Evolutionary conservation across 1,139 yeast species (phyloP).

Genomic region (Wickerhamomyces sp.): DNA sequence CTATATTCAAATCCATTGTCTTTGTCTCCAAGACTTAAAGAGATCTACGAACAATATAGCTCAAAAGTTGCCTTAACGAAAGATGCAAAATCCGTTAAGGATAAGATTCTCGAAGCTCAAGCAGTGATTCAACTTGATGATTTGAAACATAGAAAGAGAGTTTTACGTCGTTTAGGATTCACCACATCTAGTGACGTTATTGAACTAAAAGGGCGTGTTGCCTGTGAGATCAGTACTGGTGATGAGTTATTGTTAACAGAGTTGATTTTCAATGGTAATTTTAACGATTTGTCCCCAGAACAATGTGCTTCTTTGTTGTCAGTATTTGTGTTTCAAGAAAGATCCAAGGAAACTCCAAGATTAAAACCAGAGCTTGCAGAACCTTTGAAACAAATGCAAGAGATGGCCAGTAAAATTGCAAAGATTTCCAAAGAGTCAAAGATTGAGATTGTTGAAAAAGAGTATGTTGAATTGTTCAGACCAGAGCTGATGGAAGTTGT

Average conservation of each 20-base stretch:
- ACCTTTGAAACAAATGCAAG: slow-evolving; percentile 81
- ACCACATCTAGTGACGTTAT: slow-evolving; percentile 78
- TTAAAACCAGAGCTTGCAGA: slow-evolving; percentile 84
- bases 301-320: slow-evolving; percentile 90
- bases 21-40: slow-evolving; percentile 56
- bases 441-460: slow-evolving; percentile 83
- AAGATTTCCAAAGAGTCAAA: slow-evolving; percentile 85
- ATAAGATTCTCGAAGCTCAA: slow-evolving; percentile 74
- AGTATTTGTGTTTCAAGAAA: slow-evolving; percentile 95
- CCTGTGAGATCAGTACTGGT: slow-evolving; percentile 95
- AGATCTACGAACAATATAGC: slow-evolving; percentile 59
- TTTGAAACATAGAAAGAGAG: slow-evolving; percentile 86
- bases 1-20: slow-evolving; percentile 65
- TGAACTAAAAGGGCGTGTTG: slow-evolving; percentile 92
- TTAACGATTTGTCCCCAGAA: slow-evolving; percentile 79
- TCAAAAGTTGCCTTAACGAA: slow-evolving; percentile 57
- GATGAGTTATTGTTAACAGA: slow-evolving; percentile 88
- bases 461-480: slow-evolving; percentile 85
- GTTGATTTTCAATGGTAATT: slow-evolving; percentile 89
- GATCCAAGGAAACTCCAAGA: slow-evolving; percentile 84
- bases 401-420: slow-evolving; percentile 87
- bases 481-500: slow-evolving; percentile 96
- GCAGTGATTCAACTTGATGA: slow-evolving; percentile 94
- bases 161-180: slow-evolving; percentile 79
- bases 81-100: slow-evolving; percentile 56